Evolutionary conservation across 2,329 filamentous ascomycete genomes (phyloP), one percentile per base, ranked within the genome.

Genomic region (Emmonsiellopsis sp.): DNA sequence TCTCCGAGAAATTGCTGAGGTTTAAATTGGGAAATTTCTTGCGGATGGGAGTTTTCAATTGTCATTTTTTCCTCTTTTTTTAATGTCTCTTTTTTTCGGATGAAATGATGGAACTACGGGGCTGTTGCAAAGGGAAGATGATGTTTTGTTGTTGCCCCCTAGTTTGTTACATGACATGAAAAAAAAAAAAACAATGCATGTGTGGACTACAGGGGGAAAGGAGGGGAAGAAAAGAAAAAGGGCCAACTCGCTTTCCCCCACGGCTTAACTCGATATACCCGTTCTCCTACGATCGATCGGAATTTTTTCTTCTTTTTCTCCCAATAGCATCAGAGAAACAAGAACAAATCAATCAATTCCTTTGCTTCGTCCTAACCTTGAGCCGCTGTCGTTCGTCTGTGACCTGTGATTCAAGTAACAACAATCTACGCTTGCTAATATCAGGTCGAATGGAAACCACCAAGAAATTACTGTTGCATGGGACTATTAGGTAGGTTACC

Each of bases 1-100:
- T 84, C 83, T 96, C 80, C 87, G 91, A 75, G 91, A 96, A 80
- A 95, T 95, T 79, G 88, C 88, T 73, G 91, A 95, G 84, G 88
- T 94, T 78, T 92, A 88, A 80, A 61, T 27, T 27, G 21, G 59
- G 57, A 39, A 10, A n/a, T 50, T 42, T 51, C 49, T 49, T 42
- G 46, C 74, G 67, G 68, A 53, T 58, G 53, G 43, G 55, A 60
- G 58, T 54, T 48, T 47, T 42, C 31, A 50, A 37, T 31, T 31
- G 36, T 43, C 11, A 11, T 37, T 53, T 45, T 49, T 45, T 55
- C 32, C 14, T 56, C 56, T 52, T 42, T 40, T 42, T 46, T 39
- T 51, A 49, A 50, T 49, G 34, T 55, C 50, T 48, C 40, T 49
- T 51, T 60, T 50, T 56, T 57, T 48, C 53, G 42, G 46, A 54